Conservation (phyloP, 164 flowering plant species). For the Annona cherimola region DNA sequence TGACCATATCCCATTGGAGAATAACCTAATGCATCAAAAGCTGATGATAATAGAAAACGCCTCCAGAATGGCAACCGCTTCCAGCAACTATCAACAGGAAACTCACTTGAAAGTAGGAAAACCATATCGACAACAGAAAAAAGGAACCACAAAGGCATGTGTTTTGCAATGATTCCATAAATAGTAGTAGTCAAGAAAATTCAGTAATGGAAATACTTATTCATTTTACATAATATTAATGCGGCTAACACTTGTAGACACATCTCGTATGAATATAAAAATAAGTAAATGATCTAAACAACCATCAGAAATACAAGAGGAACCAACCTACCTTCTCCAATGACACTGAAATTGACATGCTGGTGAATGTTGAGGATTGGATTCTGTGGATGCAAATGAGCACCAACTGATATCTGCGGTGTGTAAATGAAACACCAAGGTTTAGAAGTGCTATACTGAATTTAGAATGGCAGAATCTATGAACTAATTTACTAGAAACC, state of each 20-base stretch:
- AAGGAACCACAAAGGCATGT: no score
- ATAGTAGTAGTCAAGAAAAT: not conserved
- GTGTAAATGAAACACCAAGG: not conserved
- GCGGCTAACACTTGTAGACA: not conserved
- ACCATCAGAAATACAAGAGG: not conserved
- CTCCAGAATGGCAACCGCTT: no score
- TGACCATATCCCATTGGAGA: no score
- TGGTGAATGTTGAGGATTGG: conserved; percentile 53
- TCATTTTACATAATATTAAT: not conserved
- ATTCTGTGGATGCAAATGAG: conserved; percentile 57
- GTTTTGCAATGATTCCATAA: no score
- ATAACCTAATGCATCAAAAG: no score
- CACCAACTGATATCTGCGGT: conserved; percentile 71
- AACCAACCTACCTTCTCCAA: conserved; percentile 39
- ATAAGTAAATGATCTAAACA: not conserved
- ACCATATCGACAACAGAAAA: no score
- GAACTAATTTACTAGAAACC: no score
- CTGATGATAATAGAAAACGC: no score
- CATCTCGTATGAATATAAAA: no score
- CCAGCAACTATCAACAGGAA: no score
- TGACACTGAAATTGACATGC: conserved; percentile 47
- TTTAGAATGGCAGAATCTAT: no score
- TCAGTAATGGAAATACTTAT: not conserved
- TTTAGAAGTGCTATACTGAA: not conserved
- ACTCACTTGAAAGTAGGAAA: no score